phyloP scores from a whole-genome alignment of 2,329 filamentous ascomycete species.

The Fusarium fracticaudum region DNA sequence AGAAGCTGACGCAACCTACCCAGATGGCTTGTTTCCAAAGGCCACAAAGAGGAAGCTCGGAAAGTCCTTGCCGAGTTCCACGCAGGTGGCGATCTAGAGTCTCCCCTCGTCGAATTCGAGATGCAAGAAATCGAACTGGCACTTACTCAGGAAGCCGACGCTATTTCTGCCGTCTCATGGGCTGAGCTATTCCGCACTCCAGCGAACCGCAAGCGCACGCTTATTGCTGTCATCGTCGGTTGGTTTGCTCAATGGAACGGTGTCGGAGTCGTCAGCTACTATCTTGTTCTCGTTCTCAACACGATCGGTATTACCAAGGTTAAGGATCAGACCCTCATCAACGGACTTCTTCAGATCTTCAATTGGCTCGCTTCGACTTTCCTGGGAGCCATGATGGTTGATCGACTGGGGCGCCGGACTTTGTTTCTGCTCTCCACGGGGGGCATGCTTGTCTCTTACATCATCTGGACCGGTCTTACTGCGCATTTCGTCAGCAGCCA shows the following conservation, averaged over 20 bases:
- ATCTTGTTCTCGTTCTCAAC: conserved; percentile 50
- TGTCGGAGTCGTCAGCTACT: conserved; percentile 41
- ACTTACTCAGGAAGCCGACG: conserved; percentile 45
- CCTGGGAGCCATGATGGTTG: conserved; percentile 51
- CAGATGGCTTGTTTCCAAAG: conserved; percentile 45
- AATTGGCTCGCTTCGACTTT: conserved; percentile 51
- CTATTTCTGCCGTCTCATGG: conserved; percentile 47
- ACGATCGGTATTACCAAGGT: conserved; percentile 51
- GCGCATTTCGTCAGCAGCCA: conserved; percentile 23
- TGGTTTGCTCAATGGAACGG: conserved; percentile 35
- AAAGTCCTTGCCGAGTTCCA: conserved; percentile 53
- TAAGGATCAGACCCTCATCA: conserved; percentile 46
- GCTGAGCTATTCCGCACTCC: conserved; percentile 53
- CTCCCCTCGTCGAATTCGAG: conserved; percentile 53
- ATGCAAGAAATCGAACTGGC: conserved; percentile 53
- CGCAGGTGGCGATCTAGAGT: conserved; percentile 51
- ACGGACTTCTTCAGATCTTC: conserved; percentile 47
- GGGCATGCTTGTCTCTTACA: conserved; percentile 49
- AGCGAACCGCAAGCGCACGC: conserved; percentile 39
- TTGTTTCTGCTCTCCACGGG: conserved; percentile 50
- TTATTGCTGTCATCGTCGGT: conserved; percentile 31
- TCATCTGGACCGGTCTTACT: conserved; percentile 46
- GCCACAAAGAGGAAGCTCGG: conserved; percentile 47
- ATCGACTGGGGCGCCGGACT: conserved; percentile 51
- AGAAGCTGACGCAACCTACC: rapidly evolving